These are phyloP conservation scores for Phellinidium pouzarii DNA, from an alignment of 1,284 basidiomycete species.

Conservation along the genomic window DNA sequence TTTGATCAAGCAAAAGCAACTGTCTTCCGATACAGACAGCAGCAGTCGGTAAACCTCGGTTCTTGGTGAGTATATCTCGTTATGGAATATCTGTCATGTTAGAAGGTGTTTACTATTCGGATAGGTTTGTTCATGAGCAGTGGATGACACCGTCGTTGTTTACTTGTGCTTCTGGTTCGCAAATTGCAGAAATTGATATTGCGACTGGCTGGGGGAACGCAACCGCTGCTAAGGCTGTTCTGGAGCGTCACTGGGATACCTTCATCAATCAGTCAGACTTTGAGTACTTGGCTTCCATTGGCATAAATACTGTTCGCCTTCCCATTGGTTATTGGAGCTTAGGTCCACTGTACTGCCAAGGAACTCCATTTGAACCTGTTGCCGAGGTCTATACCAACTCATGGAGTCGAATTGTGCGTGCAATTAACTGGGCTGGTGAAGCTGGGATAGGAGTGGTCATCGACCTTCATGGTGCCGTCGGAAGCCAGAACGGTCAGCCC, in stretches of 20 bases:
- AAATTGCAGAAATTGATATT: constrained; percentile 52
- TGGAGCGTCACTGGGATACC: constrained; percentile 77
- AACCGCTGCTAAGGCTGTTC: constrained; percentile 41
- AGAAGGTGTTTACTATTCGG: constrained; percentile 3
- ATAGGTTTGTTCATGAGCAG: constrained; percentile 69
- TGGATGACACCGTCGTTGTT: constrained; percentile 77
- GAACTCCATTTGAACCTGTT: constrained; percentile 53
- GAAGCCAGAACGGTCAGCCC: constrained; percentile 63
- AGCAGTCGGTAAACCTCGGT: constrained; percentile 61
- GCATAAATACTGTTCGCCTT: constrained; percentile 69
- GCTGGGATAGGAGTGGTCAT: constrained; percentile 67
- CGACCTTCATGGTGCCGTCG: constrained; percentile 69
- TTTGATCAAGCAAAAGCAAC: constrained; percentile 43
- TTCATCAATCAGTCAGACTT: constrained; percentile 67
- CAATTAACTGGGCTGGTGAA: constrained; percentile 63
- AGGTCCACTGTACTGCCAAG: constrained; percentile 39
- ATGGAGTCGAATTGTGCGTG: constrained; percentile 53
- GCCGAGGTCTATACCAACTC: constrained; percentile 56
- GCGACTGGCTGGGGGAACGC: constrained; percentile 45
- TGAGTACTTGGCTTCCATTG: constrained; percentile 49
- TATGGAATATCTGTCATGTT: not conserved
- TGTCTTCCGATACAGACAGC: constrained; percentile 57
- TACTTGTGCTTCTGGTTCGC: constrained; percentile 48
- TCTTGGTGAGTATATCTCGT: constrained; percentile 40
- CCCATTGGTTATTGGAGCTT: constrained; percentile 68